Percentiles rank a stretch among this genome's conserved stretches.
Evolutionary conservation across 768 basidiomycete species (phyloP).

Genomic region (Suillus ampliporus): DNA sequence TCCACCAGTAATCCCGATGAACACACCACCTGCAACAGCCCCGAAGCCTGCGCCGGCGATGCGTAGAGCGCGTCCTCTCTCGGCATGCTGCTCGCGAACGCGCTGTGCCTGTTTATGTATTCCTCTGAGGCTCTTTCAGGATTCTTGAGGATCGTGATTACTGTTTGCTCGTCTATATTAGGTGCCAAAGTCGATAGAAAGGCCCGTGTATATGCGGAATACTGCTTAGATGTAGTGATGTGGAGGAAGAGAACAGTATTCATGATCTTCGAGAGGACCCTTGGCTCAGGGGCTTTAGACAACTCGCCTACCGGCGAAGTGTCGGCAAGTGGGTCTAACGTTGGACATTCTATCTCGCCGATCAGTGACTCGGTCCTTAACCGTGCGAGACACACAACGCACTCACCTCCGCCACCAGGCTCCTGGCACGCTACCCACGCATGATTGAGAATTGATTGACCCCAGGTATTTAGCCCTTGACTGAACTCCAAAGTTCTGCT

Average conservation of each 20-base stretch:
- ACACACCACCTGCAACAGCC: conserved; percentile 58
- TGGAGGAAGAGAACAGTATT: conserved; percentile 58
- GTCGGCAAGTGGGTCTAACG: conserved; percentile 49
- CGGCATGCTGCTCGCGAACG: conserved; percentile 48
- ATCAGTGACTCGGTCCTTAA: conserved; percentile 8
- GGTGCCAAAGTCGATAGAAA: conserved; percentile 48
- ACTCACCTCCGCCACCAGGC: conserved; percentile 42
- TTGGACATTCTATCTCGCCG: conserved; percentile 45
- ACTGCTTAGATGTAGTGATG: conserved; percentile 51
- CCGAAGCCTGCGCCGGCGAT: conserved; percentile 55
- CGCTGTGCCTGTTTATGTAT: conserved; percentile 46
- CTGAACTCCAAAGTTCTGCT: conserved; percentile 40
- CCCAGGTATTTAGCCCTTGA: conserved; percentile 49
- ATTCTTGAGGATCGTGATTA: conserved; percentile 54
- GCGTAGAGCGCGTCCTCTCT: conserved; percentile 45
- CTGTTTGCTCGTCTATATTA: conserved; percentile 50
- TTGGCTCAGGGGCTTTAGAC: conserved; percentile 41
- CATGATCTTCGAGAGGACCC: conserved; percentile 48
- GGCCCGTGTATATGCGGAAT: conserved; percentile 55
- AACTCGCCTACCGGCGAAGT: conserved; percentile 51
- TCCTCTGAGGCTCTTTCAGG: conserved; percentile 51
- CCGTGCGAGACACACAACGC: conserved; percentile 2
- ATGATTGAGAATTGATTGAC: conserved; percentile 46
- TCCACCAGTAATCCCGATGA: conserved; percentile 64
- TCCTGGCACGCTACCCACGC: conserved; percentile 52